Conservation (phyloP, 1,284 basidiomycete genomes). For the Leccinum solheimii region DNA sequence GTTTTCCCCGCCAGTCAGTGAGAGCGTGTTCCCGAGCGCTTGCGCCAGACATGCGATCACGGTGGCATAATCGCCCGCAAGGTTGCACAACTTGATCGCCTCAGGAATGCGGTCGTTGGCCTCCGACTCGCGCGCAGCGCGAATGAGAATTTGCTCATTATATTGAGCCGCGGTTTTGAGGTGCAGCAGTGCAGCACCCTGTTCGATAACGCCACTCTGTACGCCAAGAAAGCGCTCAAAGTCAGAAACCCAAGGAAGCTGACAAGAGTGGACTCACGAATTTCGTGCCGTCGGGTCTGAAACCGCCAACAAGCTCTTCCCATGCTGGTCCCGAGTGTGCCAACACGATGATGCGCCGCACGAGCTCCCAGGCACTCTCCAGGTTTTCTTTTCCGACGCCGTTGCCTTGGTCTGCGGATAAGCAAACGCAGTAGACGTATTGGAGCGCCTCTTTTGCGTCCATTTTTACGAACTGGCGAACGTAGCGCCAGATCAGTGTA, state of each 20-base stretch:
- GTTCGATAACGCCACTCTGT: constrained; percentile 86
- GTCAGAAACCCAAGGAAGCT: constrained; percentile 9
- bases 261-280: constrained; percentile 57
- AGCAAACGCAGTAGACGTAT: constrained; percentile 90
- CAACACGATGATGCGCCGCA: constrained; percentile 84
- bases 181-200: constrained; percentile 75
- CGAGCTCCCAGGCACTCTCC: constrained; percentile 83
- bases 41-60: no score
- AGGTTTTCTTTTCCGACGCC: constrained; percentile 81
- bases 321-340: constrained; percentile 83
- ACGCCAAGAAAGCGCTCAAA: not conserved
- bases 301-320: constrained; percentile 90
- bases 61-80: no score
- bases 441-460: constrained; percentile 93
- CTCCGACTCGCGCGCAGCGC: constrained; percentile 76
- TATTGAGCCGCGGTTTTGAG: constrained; percentile 73
- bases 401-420: constrained; percentile 75
- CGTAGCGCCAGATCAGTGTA: constrained; percentile 89
- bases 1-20: constrained; percentile 58
- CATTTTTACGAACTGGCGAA: constrained; percentile 87
- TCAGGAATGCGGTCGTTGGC: constrained; percentile 42
- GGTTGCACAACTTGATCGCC: no score
- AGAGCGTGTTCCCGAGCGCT: no score
- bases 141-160: constrained; percentile 80
- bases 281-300: constrained; percentile 84